Evolutionary conservation across 2,329 filamentous ascomycete genomes (phyloP).

Genomic region (Plenodomus biglobosus): DNA sequence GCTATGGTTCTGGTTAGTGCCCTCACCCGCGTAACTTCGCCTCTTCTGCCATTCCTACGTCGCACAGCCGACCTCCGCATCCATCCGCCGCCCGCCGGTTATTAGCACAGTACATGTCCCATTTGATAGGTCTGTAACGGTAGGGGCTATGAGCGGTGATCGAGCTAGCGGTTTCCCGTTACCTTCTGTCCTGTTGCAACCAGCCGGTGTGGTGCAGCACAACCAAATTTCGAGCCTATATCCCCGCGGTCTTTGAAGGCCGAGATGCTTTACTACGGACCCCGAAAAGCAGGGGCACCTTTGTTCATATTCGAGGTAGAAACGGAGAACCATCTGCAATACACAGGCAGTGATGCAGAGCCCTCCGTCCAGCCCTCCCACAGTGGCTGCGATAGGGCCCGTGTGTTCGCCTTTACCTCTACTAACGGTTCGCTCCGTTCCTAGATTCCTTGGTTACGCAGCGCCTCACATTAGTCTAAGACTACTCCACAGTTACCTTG

Average conservation of each 20-base stretch:
- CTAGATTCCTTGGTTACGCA: slow-evolving; percentile 9
- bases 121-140: not conserved
- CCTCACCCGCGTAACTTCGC: not conserved
- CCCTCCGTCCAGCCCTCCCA: too few relatives aligned
- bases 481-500: not conserved
- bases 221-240: slow-evolving; percentile 1
- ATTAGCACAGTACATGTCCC: not conserved
- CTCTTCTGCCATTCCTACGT: not conserved
- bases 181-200: slow-evolving; percentile 7
- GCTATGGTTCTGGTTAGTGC: not conserved
- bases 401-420: not conserved
- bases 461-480: not conserved
- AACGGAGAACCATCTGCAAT: too few relatives aligned
- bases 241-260: not conserved
- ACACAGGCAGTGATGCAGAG: too few relatives aligned
- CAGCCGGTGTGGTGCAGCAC: slow-evolving; percentile 6
- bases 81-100: not conserved
- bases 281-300: too few relatives aligned
- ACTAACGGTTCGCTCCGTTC: slow-evolving; percentile 2
- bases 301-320: not conserved
- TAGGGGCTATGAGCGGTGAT: not conserved
- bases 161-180: not conserved
- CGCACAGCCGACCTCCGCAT: slow-evolving; percentile 4
- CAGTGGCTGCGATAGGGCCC: too few relatives aligned
- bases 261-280: not conserved